Base-by-base conservation (phyloP, 129 eudicot species). In the Calendula officinalis region DNA sequence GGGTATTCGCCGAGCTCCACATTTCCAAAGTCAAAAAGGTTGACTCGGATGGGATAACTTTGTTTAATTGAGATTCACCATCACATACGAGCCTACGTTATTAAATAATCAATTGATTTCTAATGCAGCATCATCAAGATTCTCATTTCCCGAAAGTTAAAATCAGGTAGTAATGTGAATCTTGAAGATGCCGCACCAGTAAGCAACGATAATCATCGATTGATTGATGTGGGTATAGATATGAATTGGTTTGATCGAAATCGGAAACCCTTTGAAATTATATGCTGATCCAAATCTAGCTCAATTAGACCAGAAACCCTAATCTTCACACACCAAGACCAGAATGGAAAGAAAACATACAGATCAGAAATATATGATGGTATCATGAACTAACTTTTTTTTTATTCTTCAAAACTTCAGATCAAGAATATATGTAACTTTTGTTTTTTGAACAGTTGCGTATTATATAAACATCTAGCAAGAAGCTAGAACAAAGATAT, bases 111-210 rank as follows among this genome's bases (percentile, higher is more conserved):
- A 72, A 8, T 56, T 73, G 72, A 72, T 78, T 78, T 70, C 78
- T n/a, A 71, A 66, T 78, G 82, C 82, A 78, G 82, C 82, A 78
- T 78, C 82, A 78, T 78, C 82, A 78, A 67, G 82, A 78, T 78
- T 78, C 82, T 72, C 82, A 78, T 39, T 10, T 34, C 43, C 65
- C 7, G 15, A 56, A 73, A 33, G 6, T 47, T 48, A 64, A 17
- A 56, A 39, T 56, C 34, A 9, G 58, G 7, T 43, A 61, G 37
- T 61, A 61, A 45, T 69, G 74, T 69, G 74, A 69, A 69, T 69
- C 74, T 69, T 69, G 74, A 69, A 69, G 74, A 69, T 69, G 74
- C 66, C 66, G 74, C 74, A 45, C 58, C 48, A 69, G 74, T 34
- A 57, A 69, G 48, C 74, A 69, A 69, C 15, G 65, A 69, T 47